Evolutionary conservation across 2,329 filamentous ascomycete genomes (phyloP).

Genomic region (Penicillium palitans): DNA sequence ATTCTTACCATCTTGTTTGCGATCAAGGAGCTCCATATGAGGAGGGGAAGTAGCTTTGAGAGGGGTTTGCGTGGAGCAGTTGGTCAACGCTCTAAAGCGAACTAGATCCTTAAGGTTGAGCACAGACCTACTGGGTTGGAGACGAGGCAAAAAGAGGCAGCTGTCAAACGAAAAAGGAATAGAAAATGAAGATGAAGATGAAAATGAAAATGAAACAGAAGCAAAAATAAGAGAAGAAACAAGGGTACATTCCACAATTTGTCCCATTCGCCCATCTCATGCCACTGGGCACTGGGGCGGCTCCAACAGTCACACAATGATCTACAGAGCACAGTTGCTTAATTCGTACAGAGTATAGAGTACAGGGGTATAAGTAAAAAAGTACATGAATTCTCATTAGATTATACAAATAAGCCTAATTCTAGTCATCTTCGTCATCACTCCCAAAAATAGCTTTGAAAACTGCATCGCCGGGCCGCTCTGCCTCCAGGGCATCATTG

Average conservation of each 20-base stretch:
- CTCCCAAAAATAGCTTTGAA: constrained; percentile 94
- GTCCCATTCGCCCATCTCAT: neutral
- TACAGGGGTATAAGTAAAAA: neutral
- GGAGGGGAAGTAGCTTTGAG: constrained; percentile 6
- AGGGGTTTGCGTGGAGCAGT: constrained; percentile 8
- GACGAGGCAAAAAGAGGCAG: constrained; percentile 8
- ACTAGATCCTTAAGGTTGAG: constrained; percentile 1
- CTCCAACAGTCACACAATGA: neutral
- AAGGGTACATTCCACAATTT: constrained; percentile 8
- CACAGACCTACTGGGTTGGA: constrained; percentile 9
- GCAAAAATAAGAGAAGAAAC: neutral
- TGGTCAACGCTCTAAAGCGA: constrained; percentile 5
- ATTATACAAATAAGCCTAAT: neutral
- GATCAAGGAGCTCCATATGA: constrained; percentile 30
- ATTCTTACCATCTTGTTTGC: constrained; percentile 40
- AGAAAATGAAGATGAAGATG: neutral
- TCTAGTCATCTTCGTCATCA: constrained; percentile 67
- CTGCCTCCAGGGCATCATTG: constrained; percentile 75
- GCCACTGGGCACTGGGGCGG: neutral
- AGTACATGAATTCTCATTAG: neutral
- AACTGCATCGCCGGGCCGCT: constrained; percentile 74
- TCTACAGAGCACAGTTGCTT: neutral
- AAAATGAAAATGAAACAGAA: neutral
- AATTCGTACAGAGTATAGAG: neutral
- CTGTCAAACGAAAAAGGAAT: constrained; percentile 1